Evolutionary conservation across 2,329 filamentous ascomycete species (phyloP).

Genomic region (Sporothrix protearum): DNA sequence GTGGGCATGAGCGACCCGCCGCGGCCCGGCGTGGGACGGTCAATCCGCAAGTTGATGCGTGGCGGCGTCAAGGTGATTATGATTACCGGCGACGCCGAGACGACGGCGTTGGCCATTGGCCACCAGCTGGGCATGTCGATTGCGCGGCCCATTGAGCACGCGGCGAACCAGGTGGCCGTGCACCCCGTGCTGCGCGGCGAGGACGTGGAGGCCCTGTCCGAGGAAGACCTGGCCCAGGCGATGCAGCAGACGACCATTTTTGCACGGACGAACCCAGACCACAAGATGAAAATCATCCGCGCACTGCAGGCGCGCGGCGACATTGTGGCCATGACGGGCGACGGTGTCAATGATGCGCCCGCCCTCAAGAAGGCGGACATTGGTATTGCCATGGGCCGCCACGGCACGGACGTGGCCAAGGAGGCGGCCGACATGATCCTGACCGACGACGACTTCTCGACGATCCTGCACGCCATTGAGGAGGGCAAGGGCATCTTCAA

Average conservation of each 20-base stretch:
- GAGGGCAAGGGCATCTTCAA: constrained; percentile 99
- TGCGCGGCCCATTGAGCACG: constrained; percentile 50
- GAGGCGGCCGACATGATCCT: constrained; percentile 93
- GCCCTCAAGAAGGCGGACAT: constrained; percentile 97
- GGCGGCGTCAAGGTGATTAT: constrained; percentile 97
- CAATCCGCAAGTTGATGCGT: constrained; percentile 84
- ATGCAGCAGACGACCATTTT: constrained; percentile 92
- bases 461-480: constrained; percentile 91
- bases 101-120: constrained; percentile 89
- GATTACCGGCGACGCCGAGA: constrained; percentile 97
- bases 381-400: constrained; percentile 91
- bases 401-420: constrained; percentile 96
- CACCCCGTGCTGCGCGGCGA: constrained; percentile 78
- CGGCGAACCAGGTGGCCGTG: constrained; percentile 55
- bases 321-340: constrained; percentile 98
- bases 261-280: constrained; percentile 91
- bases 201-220: constrained; percentile 89
- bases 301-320: constrained; percentile 90
- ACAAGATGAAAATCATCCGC: constrained; percentile 94
- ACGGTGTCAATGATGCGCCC: constrained; percentile 96
- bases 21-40: constrained; percentile 80
- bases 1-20: constrained; percentile 98
- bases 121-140: constrained; percentile 93
- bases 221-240: constrained; percentile 75
- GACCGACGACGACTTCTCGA: constrained; percentile 84